Conservation (phyloP, 257 asterid species). For the Solanum piurae region DNA sequence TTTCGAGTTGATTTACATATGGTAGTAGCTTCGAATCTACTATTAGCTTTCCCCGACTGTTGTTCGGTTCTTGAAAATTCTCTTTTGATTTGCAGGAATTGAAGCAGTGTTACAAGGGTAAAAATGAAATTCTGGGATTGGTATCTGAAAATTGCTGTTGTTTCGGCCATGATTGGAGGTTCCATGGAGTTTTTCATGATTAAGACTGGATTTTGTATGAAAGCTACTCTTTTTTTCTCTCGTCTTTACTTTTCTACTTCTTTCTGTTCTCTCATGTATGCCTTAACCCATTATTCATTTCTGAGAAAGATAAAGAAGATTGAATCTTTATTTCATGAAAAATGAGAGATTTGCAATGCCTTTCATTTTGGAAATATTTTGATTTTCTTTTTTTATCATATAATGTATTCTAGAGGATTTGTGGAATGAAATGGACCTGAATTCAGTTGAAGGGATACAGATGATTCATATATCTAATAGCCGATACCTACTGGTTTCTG, state of each 20-base stretch:
- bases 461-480: background rate
- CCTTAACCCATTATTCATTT: background rate
- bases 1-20: background rate
- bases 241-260: background rate
- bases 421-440: background rate
- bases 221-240: slow-evolving; percentile 18
- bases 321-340: too few species aligned
- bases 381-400: background rate
- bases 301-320: too few species aligned
- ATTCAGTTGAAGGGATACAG: background rate
- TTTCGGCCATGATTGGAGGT: slow-evolving; percentile 65
- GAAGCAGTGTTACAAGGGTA: background rate
- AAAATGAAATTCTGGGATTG: slow-evolving; percentile 64
- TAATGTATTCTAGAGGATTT: background rate
- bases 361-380: background rate
- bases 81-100: background rate
- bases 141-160: slow-evolving; percentile 72
- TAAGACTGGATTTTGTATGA: slow-evolving; percentile 92
- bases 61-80: background rate
- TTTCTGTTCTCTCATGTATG: background rate
- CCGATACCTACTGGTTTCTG: background rate
- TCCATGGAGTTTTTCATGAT: slow-evolving; percentile 94
- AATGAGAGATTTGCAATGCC: background rate
- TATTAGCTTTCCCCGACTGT: background rate
- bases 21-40: background rate